These are phyloP conservation scores for Phytophthora sp. DNA, from an alignment of 352 stramenopile genomes.

Conservation along the genomic window DNA sequence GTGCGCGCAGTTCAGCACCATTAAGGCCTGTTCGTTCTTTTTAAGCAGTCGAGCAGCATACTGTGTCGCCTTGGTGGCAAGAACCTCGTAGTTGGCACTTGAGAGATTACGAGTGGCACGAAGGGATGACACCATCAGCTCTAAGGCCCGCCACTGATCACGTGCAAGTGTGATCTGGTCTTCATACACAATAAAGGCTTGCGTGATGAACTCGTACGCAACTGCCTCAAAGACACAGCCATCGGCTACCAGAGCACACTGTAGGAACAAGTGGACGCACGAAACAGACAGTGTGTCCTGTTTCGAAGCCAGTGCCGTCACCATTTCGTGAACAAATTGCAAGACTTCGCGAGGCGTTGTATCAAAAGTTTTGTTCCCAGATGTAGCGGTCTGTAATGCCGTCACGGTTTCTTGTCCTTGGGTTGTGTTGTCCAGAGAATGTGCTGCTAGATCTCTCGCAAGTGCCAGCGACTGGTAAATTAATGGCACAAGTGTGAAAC, in stretches of 20 bases:
- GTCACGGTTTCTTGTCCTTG: conserved; percentile 22
- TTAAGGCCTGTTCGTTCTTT: conserved; percentile 95
- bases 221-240: conserved; percentile 89
- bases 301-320: conserved; percentile 91
- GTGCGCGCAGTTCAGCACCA: conserved; percentile 95
- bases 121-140: conserved; percentile 91
- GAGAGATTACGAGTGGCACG: conserved; percentile 82
- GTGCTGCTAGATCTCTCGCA: conserved; percentile 47
- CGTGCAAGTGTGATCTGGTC: conserved; percentile 93
- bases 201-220: conserved; percentile 96
- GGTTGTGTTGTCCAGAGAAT: conserved; percentile 23
- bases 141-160: conserved; percentile 90
- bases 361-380: conserved; percentile 16
- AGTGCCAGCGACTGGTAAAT: conserved; percentile 92
- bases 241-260: conserved; percentile 93
- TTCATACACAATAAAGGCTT: conserved; percentile 97
- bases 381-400: background rate
- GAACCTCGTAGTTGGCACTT: conserved; percentile 92
- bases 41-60: conserved; percentile 96
- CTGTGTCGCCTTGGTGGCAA: conserved; percentile 97
- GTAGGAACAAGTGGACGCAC: conserved; percentile 94
- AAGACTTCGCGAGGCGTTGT: conserved; percentile 94
- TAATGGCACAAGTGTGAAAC: conserved; percentile 93
- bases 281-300: conserved; percentile 72
- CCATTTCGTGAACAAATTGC: conserved; percentile 97